Evolutionary conservation across 345 rosid genomes (phyloP).

Genomic region (Citrus hindsii): DNA sequence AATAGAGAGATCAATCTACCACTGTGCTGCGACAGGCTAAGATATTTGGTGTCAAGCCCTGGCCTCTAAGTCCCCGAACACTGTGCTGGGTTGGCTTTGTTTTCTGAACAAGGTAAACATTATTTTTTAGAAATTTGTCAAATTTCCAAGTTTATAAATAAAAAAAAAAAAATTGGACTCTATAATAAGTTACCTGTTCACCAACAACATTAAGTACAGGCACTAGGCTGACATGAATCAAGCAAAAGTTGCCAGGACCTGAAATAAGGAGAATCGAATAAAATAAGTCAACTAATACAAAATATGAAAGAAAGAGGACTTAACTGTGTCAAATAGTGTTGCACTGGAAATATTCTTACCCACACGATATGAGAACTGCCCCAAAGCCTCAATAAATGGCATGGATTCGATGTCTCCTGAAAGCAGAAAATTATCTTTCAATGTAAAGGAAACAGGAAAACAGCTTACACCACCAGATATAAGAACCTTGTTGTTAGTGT

Average conservation of each 20-base stretch:
- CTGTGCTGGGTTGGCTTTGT: slow-evolving; percentile 99
- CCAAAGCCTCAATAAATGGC: slow-evolving; percentile 97
- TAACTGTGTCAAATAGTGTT: not conserved
- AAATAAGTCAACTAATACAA: not conserved
- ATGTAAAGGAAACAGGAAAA: slow-evolving; percentile 11
- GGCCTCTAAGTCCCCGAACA: slow-evolving; percentile 78
- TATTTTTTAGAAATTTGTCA: not conserved
- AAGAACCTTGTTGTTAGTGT: slow-evolving; percentile 4
- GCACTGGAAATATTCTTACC: slow-evolving; percentile 47
- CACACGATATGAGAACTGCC: slow-evolving; percentile 90
- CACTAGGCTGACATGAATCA: slow-evolving; percentile 97
- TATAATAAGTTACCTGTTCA: slow-evolving; percentile 62
- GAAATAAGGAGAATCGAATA: slow-evolving; percentile 15
- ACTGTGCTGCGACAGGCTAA: slow-evolving; percentile 89
- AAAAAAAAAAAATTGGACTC: not conserved
- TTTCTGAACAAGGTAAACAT: slow-evolving; percentile 46
- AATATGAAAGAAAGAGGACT: not conserved
- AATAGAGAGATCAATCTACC: slow-evolving; percentile 34
- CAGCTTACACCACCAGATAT: not conserved
- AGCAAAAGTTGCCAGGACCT: slow-evolving; percentile 90
- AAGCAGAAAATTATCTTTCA: slow-evolving; percentile 5
- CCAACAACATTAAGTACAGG: slow-evolving; percentile 97
- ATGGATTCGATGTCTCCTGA: slow-evolving; percentile 98
- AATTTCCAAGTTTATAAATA: not conserved
- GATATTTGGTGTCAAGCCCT: slow-evolving; percentile 83